A percentile compares a stretch with the other conserved stretches of the same genome.
phyloP scores from a whole-genome alignment of 306 rosid species.

The Canavalia gladiata region DNA sequence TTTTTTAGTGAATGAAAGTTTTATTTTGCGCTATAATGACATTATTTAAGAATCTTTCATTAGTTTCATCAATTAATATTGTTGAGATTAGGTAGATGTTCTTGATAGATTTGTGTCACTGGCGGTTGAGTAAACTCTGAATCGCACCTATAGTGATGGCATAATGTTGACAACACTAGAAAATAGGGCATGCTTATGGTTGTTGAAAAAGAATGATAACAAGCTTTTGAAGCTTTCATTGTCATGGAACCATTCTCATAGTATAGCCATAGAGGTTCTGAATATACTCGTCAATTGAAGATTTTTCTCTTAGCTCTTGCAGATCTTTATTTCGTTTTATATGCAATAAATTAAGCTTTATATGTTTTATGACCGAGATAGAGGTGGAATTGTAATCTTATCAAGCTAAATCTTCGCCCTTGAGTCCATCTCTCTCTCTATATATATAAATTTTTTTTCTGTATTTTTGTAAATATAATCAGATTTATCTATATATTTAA shows the following conservation, averaged over 20 bases:
- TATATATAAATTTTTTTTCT: too few relatives aligned
- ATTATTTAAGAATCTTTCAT: background rate
- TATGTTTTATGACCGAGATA: background rate
- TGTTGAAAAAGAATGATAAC: conserved; percentile 12
- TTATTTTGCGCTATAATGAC: background rate
- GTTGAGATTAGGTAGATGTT: conserved; percentile 14
- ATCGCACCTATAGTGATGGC: background rate
- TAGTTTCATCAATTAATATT: background rate
- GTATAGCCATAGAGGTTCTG: conserved; percentile 4
- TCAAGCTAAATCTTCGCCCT: background rate
- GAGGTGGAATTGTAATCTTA: background rate
- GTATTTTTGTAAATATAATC: too few relatives aligned
- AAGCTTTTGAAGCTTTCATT: conserved; percentile 38
- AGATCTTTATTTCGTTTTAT: conserved; percentile 16
- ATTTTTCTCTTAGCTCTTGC: background rate
- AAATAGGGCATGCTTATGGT: background rate
- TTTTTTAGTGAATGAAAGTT: background rate
- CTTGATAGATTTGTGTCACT: conserved; percentile 18
- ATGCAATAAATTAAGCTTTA: background rate
- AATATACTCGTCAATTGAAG: background rate
- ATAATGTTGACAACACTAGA: background rate
- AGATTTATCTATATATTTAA: too few relatives aligned
- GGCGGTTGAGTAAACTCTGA: background rate
- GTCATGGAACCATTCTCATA: background rate
- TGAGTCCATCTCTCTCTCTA: background rate